Evolutionary conservation across 805 yeast genomes (phyloP), one percentile per base, ranked within the genome.

Genomic region (Priceomyces carsonii): DNA sequence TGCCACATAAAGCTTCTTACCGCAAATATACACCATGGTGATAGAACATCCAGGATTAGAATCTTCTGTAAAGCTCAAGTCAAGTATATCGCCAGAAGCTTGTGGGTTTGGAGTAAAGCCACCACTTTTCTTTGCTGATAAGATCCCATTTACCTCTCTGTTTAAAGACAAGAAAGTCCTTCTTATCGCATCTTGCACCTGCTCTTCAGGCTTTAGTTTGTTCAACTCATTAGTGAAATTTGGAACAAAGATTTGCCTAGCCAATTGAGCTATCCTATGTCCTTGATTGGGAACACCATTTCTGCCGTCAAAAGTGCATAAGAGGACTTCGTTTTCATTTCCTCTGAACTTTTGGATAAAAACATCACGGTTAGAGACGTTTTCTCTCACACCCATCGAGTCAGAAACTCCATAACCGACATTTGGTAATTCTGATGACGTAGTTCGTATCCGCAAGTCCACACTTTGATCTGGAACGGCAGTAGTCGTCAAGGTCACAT

Each of bases 351-450:
- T 80, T 51, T 89, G 96, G 45, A 85, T 75, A 22, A 93, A 90
- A 25, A 86, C 79, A 62, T 93, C 99, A 51, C 95, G 75, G 5
- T 83, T 77, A 0, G 89, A 75, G 3, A 93, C 75, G 30, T 69
- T 67, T 17, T 78, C 77, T 33, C 80, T 66, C 34, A 69, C 69
- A 1, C 96, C 96, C 47, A 91, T 68, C 3, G 83, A 70, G 59
- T 93, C 99, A 1, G 97, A 84, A 32, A 93, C 89, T 54, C 99
- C 99, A 53, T 89, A 88, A 0, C 88, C 80, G 66, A 85, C 75
- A 29, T 76, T 77, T 31, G 83, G 82, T 15, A 87, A 61, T 32
- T 79, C 83, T 0, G 96, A 83, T 10, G 90, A 91, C 0, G 95
- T 85, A 0, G 97, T 87, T 48, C 99, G 79, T 13, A 93, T 83